Evolutionary conservation across 257 asterid genomes (phyloP).

Genomic region (Fraxinus cuspidata): DNA sequence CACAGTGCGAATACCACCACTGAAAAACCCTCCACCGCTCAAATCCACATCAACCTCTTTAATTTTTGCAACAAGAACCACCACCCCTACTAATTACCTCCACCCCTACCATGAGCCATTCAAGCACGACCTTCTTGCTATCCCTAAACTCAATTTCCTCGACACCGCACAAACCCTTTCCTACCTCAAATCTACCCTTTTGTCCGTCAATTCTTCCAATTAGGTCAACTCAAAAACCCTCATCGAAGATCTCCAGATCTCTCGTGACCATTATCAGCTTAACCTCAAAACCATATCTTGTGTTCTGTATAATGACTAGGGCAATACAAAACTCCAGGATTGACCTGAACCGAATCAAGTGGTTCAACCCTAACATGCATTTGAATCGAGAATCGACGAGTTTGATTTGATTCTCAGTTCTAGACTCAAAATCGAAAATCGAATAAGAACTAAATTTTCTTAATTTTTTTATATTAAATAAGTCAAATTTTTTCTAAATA

Average conservation of each 20-base stretch:
- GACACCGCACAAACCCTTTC: slow-evolving; percentile 67
- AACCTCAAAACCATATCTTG: slow-evolving; percentile 61
- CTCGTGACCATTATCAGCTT: slow-evolving; percentile 64
- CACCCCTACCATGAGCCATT: slow-evolving; percentile 84
- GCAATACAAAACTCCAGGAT: too few species aligned
- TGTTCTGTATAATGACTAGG: slow-evolving; percentile 34
- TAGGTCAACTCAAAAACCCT: slow-evolving; percentile 48
- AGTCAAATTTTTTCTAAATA: too few species aligned
- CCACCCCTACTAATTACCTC: slow-evolving; percentile 40
- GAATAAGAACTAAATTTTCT: too few species aligned
- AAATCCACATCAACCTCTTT: slow-evolving; percentile 30
- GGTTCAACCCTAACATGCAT: too few species aligned
- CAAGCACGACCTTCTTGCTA: slow-evolving; percentile 80
- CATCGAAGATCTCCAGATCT: slow-evolving; percentile 56
- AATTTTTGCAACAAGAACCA: not conserved
- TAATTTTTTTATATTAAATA: too few species aligned
- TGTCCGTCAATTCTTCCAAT: slow-evolving; percentile 42
- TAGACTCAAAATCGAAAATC: too few species aligned
- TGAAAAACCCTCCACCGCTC: slow-evolving; percentile 24
- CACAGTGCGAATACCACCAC: slow-evolving; percentile 39
- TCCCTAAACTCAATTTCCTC: slow-evolving; percentile 71
- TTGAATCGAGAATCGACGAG: too few species aligned
- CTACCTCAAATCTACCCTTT: slow-evolving; percentile 64
- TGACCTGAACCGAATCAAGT: too few species aligned
- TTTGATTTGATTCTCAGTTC: too few species aligned